Percentiles rank a stretch among this genome's conserved stretches.
Evolutionary conservation across 306 rosid genomes (phyloP).

Genomic region (Glycine tomentella): DNA sequence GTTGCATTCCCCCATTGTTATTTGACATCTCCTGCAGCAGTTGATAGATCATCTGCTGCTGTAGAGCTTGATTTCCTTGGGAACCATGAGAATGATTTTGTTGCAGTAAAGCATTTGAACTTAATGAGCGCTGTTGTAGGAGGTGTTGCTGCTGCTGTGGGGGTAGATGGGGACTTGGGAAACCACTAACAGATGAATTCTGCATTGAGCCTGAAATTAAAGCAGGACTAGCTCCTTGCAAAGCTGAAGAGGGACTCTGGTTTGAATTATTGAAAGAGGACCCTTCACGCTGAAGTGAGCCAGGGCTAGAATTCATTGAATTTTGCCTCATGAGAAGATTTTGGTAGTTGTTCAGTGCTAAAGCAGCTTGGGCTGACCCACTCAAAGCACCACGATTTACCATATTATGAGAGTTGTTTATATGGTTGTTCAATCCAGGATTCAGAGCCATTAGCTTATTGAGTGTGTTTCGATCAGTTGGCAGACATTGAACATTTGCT

Average conservation of each 20-base stretch:
- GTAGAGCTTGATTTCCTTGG: constrained; percentile 73
- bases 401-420: constrained; percentile 68
- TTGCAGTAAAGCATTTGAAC: constrained; percentile 63
- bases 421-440: constrained; percentile 71
- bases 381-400: constrained; percentile 72
- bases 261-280: constrained; percentile 74
- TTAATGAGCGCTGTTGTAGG: constrained; percentile 67
- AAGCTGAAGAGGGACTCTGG: constrained; percentile 71
- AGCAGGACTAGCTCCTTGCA: constrained; percentile 69
- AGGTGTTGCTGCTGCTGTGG: constrained; percentile 45
- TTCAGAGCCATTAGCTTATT: constrained; percentile 79
- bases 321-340: constrained; percentile 81
- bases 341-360: constrained; percentile 78
- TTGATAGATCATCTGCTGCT: constrained; percentile 78
- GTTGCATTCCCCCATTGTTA: constrained; percentile 64
- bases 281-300: constrained; percentile 80
- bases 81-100: constrained; percentile 67
- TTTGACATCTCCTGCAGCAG: constrained; percentile 74
- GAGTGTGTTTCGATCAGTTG: constrained; percentile 85
- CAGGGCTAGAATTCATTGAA: constrained; percentile 72
- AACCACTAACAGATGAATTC: constrained; percentile 65
- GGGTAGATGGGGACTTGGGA: constrained; percentile 68
- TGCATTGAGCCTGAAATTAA: constrained; percentile 75
- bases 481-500: constrained; percentile 84
- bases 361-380: constrained; percentile 87